Base-by-base conservation (phyloP, 2,329 filamentous ascomycete genomes). In the Talaromyces sp. region DNA sequence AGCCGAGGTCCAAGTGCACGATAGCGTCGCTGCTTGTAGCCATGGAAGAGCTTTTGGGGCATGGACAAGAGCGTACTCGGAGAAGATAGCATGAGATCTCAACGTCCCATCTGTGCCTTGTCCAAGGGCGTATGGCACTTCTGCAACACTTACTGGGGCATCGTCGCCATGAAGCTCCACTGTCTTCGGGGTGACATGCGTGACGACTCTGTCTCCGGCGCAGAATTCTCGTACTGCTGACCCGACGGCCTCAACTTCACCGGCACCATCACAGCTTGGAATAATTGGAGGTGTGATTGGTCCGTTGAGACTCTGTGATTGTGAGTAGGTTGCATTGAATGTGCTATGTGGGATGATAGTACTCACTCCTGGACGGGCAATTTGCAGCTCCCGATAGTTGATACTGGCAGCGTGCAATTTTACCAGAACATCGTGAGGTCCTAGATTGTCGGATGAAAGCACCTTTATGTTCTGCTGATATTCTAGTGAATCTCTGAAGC, bases 351-450 rank as follows among this genome's bases (percentile, higher is more conserved):
- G 20, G 17, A 42, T 27, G 5, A 13, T 16, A n/a, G 11, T 11
- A 19, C 76, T 79, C 46, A 76, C 72, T n/a, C n/a, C n/a, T 22
- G 83, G 46, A 51, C 33, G 7, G 22, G 68, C 65, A 22, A 77
- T 71, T 2, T 65, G 63, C 3, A 78, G 48, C 8, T 78, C 76
- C 13, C 76, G 64, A 45, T 75, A 74, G 55, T 77, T 77, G 14
- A 78, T 56, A 4, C 67, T 70, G 1, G 70, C 72, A 0, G 73
- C 74, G 24, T 74, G 57, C 3, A 78, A 77, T 67, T 84, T 85
- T 56, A 91, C 82, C 16, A 90, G 79, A 10, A 89, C 85, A 16
- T 90, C 83, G 54, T 82, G 80, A 46, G 87, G 84, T 30, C 86
- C 85, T 0, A 86, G 9, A n/a, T 32, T 62, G 51, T 82, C 68